Evolutionary conservation across 225 moss, liverwort and hornwort species (phyloP), one percentile per base, ranked within the genome.

Genomic region (Physcomitrellopsis africana): DNA sequence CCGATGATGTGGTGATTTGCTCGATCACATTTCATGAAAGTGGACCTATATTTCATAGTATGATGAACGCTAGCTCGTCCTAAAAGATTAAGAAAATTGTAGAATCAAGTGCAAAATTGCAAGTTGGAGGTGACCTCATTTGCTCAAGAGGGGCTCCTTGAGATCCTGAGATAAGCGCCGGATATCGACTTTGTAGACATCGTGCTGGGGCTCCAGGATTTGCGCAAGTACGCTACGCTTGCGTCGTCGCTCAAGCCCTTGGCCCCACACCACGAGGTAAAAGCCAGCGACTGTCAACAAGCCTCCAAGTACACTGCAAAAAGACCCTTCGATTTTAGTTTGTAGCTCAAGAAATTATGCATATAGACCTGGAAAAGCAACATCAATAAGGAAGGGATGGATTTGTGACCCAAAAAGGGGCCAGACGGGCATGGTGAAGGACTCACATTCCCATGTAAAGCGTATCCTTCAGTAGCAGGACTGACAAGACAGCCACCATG

Each of bases 391-490:
- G 32, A 37, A 37, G 32, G 32, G 32, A 37, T 4, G 7, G 3
- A 4, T 37, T 37, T 37, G 32, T 37, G 32, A 37, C 32, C 7
- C 32, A 5, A 37, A 37, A 37, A 37, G 32, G 32, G 32, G 32
- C 32, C 32, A 65, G 57, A 10, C 14, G 10, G 26, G 10, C 26
- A n/a, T 9, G 76, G 68, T 9, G 11, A 15, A 11, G 37, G 55
- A 37, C 89, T 32, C 81, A 97, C 94, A 91, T 92, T 84, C 94
- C 92, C 76, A 97, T 54, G 76, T 85, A 96, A 32, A 94, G 85
- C 1, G 90, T 87, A 73, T 97, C 94, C 37, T 88, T 77, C 27
- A 97, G 86, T 23, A 97, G 29, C 14, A 91, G 46, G 2, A 94
- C 87, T 3, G 91, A 91, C 0, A 94, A 65, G 29, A 86, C 32